phyloP scores from a whole-genome alignment of 2,329 filamentous ascomycete species.

The Aspergillus eucalypticola region DNA sequence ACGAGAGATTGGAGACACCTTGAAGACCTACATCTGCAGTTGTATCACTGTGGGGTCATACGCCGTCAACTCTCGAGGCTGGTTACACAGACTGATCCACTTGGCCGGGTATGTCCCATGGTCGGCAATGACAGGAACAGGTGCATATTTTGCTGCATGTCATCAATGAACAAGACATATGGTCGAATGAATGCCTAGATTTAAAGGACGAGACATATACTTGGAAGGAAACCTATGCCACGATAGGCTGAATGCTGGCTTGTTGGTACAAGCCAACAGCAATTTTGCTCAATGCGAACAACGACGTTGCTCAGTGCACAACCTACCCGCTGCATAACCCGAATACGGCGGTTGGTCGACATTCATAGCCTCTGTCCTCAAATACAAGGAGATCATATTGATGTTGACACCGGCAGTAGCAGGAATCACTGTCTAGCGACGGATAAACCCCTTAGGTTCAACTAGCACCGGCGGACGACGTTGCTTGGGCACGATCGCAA shows the following conservation, averaged over 20 bases:
- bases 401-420: neutral
- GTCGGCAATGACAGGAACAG: neutral
- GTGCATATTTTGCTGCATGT: neutral
- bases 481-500: neutral
- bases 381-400: neutral
- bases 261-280: neutral
- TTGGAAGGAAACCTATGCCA: neutral
- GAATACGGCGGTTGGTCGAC: neutral
- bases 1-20: neutral
- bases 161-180: too few relatives aligned
- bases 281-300: neutral
- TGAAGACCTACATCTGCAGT: neutral
- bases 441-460: neutral
- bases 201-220: neutral
- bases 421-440: neutral
- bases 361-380: neutral
- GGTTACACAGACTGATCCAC: neutral
- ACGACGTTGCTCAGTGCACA: neutral
- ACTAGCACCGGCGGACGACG: neutral
- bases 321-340: neutral
- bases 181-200: neutral
- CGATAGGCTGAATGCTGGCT: neutral
- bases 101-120: neutral
- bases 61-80: too few relatives aligned
- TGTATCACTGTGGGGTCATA: neutral